Base-by-base conservation (phyloP, 2,329 filamentous ascomycete species). In the Blumeria graminis region DNA sequence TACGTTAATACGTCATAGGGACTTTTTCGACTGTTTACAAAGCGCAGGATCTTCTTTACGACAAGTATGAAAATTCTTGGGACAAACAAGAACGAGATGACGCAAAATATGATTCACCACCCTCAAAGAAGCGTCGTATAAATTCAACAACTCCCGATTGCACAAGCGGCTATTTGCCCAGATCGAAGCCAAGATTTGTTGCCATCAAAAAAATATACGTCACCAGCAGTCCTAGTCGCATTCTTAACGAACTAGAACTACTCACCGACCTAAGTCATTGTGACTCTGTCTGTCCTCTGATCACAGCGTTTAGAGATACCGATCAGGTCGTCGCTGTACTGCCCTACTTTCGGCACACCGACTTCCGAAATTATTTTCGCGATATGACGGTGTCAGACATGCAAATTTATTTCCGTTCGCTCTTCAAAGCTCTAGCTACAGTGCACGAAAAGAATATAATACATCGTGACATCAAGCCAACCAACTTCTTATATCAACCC, bases 191-290 rank as follows among this genome's bases (percentile, higher is more conserved):
- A 28, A 86, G 84, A 66, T 96, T 83, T 65, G 93, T 98, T 60
- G 92, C 93, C 18, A 86, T 98, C 69, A 98, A 98, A 72, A 98
- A 98, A 72, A 98, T 98, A 63, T 98, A 98, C 68, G 92, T 96
- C 61, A 98, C 93, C 0, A 95, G 89, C 60, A 95, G 88, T 62
- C 92, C 92, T 0, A 76, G 82, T 33, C 85, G 92, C 50, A 96
- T 98, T 63, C 79, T 94, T 66, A 98, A 98, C 70, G 92, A 98
- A 69, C 80, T 98, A 16, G 90, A 96, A 64, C 76, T 98, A 22
- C 78, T 98, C 22, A 81, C 94, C 66, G 88, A 94, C 66, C 77
- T 98, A 8, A 79, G 84, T 54, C 78, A 84, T 57, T 94, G 84
- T 58, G 76, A 80, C 41, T 87, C 86, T 1, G 89, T 98, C 32